These are phyloP conservation scores for Cryptosporidium ubiquitum DNA, from an alignment of 169 alveolate genomes.

Conservation along the genomic window DNA sequence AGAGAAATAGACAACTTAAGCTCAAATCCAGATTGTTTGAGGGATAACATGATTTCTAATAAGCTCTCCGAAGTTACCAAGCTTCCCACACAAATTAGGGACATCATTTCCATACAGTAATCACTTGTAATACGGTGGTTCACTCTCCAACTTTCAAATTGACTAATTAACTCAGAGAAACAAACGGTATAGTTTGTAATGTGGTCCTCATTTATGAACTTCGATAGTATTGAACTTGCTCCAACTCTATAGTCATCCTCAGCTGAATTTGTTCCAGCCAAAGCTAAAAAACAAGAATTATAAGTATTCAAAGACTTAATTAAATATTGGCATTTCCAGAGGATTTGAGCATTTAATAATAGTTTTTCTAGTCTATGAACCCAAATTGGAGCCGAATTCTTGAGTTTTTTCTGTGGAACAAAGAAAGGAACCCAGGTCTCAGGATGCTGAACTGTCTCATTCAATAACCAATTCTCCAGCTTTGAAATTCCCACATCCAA, in stretches of 20 bases:
- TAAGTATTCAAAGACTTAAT: slow-evolving; percentile 40
- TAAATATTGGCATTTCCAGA: slow-evolving; percentile 41
- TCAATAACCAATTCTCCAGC: slow-evolving; percentile 39
- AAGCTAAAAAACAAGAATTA: slow-evolving; percentile 22
- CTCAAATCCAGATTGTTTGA: background rate
- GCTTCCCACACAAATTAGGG: slow-evolving; percentile 17
- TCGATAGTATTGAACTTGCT: background rate
- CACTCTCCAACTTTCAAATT: slow-evolving; percentile 68
- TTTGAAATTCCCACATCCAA: slow-evolving; percentile 41
- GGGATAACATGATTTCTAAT: background rate
- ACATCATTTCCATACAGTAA: slow-evolving; percentile 64
- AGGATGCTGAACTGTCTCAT: slow-evolving; percentile 31
- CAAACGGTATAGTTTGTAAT: slow-evolving; percentile 46
- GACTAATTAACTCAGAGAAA: slow-evolving; percentile 43
- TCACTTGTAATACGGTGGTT: slow-evolving; percentile 29
- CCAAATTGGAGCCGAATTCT: slow-evolving; percentile 16
- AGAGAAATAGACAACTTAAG: background rate
- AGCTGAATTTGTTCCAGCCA: slow-evolving; percentile 8
- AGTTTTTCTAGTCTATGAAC: slow-evolving; percentile 10
- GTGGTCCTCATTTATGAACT: slow-evolving; percentile 26
- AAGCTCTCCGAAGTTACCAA: slow-evolving; percentile 38
- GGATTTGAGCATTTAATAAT: slow-evolving; percentile 18
- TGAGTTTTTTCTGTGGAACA: slow-evolving; percentile 12
- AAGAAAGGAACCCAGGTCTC: slow-evolving; percentile 46
- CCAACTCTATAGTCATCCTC: background rate